Evolutionary conservation across 2,329 filamentous ascomycete species (phyloP), one percentile per base, ranked within the genome.

Genomic region (Sclerotiophoma versabilis): DNA sequence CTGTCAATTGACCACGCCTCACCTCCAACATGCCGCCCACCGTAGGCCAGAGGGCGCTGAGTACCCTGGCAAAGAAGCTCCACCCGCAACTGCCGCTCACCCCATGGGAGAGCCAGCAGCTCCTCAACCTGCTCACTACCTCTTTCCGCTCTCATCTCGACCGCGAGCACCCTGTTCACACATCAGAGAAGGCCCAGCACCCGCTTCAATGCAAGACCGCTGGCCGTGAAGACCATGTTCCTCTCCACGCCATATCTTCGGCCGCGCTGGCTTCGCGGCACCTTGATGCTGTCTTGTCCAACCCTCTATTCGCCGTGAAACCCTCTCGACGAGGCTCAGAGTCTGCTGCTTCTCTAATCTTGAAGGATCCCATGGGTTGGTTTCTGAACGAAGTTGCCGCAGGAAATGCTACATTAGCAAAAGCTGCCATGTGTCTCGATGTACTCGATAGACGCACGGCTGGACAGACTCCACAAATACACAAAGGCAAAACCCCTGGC

Each of bases 131-230:
- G 17, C 80, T 89, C 59, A 87, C 84, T 19, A 80, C 79, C 33
- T 88, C 85, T 11, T 89, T 89, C 70, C 80, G 84, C 60, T 77
- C 80, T 43, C 84, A 88, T 54, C 80, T 89, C 34, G 85, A 89
- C 64, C 79, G 76, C 47, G 81, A 83, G 54, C 82, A 87, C 72
- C 82, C 81, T 26, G 26, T 68, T 11, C 29, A 54, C 8, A 15
- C 57, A 7, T 23, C 58, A 20, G 64, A 67, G 17, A 56, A 49
- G 39, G 23, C 36, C n/a, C 38, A 26, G 3, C 15, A 29, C 2
- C n/a, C 33, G 1, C 7, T 9, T 5, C 14, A 25, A n/a, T 33
- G 23, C 29, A 27, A 27, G 5, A 6, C 15, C 17, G 20, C 54
- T 23, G 36, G 26, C 30, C 48, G 42, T 19, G 58, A 56, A 38